Conservation (phyloP, 2,329 filamentous ascomycete species). For the Sporothrix schenckii region DNA sequence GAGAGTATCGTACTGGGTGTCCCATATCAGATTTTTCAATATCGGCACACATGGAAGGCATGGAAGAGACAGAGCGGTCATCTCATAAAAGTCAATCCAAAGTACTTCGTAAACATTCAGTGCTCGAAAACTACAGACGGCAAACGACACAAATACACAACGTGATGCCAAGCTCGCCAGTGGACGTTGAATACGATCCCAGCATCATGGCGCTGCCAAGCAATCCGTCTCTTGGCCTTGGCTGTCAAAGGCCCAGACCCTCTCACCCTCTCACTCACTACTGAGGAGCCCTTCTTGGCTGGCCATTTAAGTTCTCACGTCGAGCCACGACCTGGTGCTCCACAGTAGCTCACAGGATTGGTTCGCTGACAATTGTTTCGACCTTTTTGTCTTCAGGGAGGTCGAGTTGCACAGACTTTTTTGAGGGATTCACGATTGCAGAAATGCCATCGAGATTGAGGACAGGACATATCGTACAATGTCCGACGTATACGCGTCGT, state of each 20-base stretch:
- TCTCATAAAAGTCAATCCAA: neutral
- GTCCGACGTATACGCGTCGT: too few relatives aligned
- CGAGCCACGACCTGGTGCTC: neutral
- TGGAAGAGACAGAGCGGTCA: neutral
- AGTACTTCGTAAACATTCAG: neutral
- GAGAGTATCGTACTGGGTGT: too few relatives aligned
- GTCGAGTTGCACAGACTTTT: constrained; percentile 10
- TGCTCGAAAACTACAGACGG: neutral
- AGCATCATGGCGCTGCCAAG: constrained; percentile 15
- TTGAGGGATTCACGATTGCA: neutral
- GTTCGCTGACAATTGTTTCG: neutral
- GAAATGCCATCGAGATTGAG: too few relatives aligned
- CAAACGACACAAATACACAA: neutral
- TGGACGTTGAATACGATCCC: constrained; percentile 4
- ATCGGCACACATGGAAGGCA: neutral
- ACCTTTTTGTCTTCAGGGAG: neutral
- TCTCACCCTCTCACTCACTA: too few relatives aligned
- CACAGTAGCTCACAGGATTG: constrained; percentile 23
- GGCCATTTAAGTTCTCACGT: constrained; percentile 25
- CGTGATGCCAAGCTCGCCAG: neutral
- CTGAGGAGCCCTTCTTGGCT: constrained; percentile 23
- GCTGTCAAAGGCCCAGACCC: neutral
- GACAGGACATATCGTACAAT: too few relatives aligned
- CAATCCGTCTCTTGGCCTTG: constrained; percentile 4
- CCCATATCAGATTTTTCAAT: neutral